Conservation (phyloP, 2,329 filamentous ascomycete species). For the Colletotrichum sp. region DNA sequence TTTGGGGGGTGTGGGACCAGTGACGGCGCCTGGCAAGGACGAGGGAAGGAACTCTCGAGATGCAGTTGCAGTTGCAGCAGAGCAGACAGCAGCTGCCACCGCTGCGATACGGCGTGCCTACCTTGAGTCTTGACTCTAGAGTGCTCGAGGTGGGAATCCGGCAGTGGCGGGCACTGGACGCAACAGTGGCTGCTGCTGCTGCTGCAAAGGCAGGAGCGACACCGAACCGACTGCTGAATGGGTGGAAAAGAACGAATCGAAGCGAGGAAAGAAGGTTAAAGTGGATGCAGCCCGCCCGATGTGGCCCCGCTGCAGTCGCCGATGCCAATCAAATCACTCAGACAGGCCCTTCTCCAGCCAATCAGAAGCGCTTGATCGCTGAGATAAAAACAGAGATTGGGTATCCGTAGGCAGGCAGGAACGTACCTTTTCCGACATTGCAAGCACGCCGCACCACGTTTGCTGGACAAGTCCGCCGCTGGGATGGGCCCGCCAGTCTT, state of each 20-base stretch:
- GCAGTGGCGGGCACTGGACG: background rate
- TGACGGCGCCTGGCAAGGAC: background rate
- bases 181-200: background rate
- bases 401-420: background rate
- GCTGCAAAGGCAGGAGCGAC: background rate
- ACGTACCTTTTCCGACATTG: background rate
- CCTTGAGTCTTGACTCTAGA: background rate
- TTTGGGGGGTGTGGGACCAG: conserved; percentile 12
- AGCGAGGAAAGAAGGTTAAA: conserved; percentile 18
- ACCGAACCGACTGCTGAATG: background rate
- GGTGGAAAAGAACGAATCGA: conserved; percentile 7
- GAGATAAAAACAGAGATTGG: background rate
- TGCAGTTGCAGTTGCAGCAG: background rate
- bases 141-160: background rate
- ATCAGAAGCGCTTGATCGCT: background rate
- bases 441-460: background rate
- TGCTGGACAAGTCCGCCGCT: background rate
- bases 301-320: background rate
- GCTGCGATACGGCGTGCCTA: background rate
- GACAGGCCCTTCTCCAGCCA: background rate
- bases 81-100: background rate
- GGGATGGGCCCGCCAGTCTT: background rate
- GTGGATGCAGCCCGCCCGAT: conserved; percentile 1
- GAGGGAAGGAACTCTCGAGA: background rate
- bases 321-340: background rate